These are phyloP conservation scores for Capronia coronata DNA, from an alignment of 2,329 filamentous ascomycete genomes.

Conservation along the genomic window DNA sequence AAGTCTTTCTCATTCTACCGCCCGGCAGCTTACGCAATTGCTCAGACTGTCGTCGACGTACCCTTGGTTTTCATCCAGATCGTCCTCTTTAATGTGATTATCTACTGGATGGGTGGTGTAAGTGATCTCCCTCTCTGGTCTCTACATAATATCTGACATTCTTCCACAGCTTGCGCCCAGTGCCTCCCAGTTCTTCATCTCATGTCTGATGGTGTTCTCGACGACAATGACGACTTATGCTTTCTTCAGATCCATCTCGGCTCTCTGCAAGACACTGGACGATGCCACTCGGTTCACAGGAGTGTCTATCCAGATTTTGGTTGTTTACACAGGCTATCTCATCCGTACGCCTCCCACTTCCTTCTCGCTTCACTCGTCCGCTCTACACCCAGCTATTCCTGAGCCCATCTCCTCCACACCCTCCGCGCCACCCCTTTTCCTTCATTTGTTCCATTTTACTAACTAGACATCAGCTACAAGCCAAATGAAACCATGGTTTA, in stretches of 20 bases:
- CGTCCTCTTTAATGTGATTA: constrained; percentile 52
- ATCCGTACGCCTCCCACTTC: constrained; percentile 36
- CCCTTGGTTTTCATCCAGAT: constrained; percentile 55
- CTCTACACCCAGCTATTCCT: neutral
- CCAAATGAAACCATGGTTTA: constrained; percentile 57
- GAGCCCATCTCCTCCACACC: too few relatives aligned
- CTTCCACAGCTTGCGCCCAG: constrained; percentile 42
- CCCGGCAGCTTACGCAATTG: constrained; percentile 54
- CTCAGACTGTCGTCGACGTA: constrained; percentile 52
- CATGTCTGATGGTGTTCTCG: constrained; percentile 48
- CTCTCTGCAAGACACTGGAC: constrained; percentile 46
- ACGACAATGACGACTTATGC: constrained; percentile 52
- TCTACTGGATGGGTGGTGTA: constrained; percentile 54
- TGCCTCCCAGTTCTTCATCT: constrained; percentile 58
- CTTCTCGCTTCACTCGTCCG: neutral
- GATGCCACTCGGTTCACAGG: constrained; percentile 47
- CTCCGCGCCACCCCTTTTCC: too few relatives aligned
- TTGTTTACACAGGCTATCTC: constrained; percentile 60
- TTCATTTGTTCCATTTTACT: neutral
- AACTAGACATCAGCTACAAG: constrained; percentile 37
- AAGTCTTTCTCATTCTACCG: constrained; percentile 65
- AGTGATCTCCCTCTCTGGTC: neutral
- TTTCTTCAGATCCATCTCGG: constrained; percentile 47
- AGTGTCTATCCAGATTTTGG: constrained; percentile 44
- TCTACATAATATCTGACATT: neutral